Base-by-base conservation (phyloP, 31 red algal species). In the Bonnemaisonia californica region DNA sequence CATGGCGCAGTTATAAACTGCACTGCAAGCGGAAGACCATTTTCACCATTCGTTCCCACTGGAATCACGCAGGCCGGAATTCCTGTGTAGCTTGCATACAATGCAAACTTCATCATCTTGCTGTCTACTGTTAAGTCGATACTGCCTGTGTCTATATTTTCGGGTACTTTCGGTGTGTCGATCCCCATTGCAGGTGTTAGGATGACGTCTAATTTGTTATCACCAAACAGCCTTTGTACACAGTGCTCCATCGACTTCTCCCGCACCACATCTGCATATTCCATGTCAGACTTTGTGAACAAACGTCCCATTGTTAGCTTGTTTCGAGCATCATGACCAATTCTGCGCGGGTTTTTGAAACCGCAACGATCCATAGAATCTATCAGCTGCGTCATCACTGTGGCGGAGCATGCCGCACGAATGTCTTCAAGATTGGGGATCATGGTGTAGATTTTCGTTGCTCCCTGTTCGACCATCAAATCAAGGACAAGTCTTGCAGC, bases 361-460 rank as follows among this genome's bases (percentile, higher is more conserved):
- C 45, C 45, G 7, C 45, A 16, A 7, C 45, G 45, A 16, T 56
- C 1, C 16, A 66, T 11, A 78, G 39, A 2, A 37, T 39, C 16
- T 78, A 31, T 38, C 36, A 57, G 34, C 59, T 42, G n/a, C 59
- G 31, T 28, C 56, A 47, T 38, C n/a, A n/a, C n/a, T n/a, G n/a
- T n/a, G n/a, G 45, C 57, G 2, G 74, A 78, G 23, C 45, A 61
- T 64, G 74, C 51, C 7, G 62, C 1, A n/a, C 74, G 29, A 64
- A 78, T 78, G 3, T 62, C 55, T 31, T 78, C 74, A 21, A 78
- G 30, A 33, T 78, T 35, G 4, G 74, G 74, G 4, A 78, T 58
- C 2, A 62, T 18, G 37, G 62, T 64, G 2, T 63, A 42, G 23
- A 62, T 62, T 24, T 62, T n/a, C 3, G 36, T 61, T 30, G 74